Conservation (phyloP, 2,329 filamentous ascomycete species). For the Pseudocercospora cruenta region DNA sequence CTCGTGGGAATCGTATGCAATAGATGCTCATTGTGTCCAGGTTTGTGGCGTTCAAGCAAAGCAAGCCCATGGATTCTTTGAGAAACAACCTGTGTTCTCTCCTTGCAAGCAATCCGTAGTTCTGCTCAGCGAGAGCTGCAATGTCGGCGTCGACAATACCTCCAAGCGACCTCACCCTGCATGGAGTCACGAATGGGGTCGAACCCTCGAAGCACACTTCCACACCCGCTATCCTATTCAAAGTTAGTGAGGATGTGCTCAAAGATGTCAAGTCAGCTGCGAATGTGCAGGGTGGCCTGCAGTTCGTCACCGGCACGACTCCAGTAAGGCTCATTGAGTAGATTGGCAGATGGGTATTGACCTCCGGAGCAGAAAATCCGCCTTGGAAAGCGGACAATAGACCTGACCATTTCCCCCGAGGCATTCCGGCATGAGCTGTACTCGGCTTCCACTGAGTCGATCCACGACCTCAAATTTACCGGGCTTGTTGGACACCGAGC, state of each 20-base stretch:
- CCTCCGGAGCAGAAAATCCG: conserved; percentile 52
- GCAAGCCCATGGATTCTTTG: conserved; percentile 32
- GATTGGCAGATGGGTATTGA: conserved; percentile 3
- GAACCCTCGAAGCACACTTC: conserved; percentile 24
- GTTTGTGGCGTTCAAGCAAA: conserved; percentile 25
- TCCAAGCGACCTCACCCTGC: conserved; percentile 33
- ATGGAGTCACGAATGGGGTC: conserved; percentile 27
- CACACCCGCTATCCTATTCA: conserved; percentile 37
- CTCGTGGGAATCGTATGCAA: conserved; percentile 18
- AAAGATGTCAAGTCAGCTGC: conserved; percentile 40
- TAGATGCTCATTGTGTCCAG: conserved; percentile 27
- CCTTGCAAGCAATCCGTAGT: conserved; percentile 14
- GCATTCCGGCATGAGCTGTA: conserved; percentile 63
- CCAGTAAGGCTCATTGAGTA: conserved; percentile 35
- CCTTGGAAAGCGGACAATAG: conserved; percentile 60
- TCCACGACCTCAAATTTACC: conserved; percentile 57
- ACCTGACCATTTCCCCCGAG: conserved; percentile 58
- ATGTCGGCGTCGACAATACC: conserved; percentile 28
- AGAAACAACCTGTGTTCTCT: conserved; percentile 9
- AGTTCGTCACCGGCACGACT: conserved; percentile 39
- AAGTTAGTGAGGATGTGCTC: conserved; percentile 36
- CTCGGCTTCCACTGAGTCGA: conserved; percentile 46
- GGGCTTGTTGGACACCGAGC: conserved; percentile 62
- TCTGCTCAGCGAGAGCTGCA: conserved; percentile 10
- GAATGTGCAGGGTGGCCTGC: conserved; percentile 32